Conservation (phyloP, 1,284 basidiomycete species). For the Papiliotrema nemorosa region DNA sequence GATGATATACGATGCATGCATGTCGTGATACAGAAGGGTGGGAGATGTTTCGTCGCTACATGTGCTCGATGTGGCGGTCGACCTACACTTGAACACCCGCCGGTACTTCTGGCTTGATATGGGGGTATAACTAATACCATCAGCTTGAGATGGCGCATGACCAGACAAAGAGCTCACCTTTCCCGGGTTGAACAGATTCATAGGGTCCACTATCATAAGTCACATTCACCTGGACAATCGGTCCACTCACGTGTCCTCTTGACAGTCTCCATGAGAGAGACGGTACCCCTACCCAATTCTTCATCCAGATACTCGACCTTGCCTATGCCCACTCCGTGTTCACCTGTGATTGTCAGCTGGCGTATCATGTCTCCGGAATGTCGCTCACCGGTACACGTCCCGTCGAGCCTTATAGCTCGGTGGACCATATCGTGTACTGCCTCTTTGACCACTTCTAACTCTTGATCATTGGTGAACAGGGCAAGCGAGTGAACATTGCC, state of each 20-base stretch:
- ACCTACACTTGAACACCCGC: neutral
- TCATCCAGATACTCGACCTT: slow-evolving; percentile 63
- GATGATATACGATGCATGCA: neutral
- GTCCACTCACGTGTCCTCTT: slow-evolving; percentile 55
- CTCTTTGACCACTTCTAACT: slow-evolving; percentile 46
- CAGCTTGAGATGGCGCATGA: neutral
- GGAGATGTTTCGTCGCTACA: too few species aligned
- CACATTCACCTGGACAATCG: neutral
- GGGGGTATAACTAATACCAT: slow-evolving; percentile 37
- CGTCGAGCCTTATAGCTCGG: slow-evolving; percentile 51
- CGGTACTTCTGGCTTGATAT: slow-evolving; percentile 29
- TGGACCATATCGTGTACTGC: slow-evolving; percentile 53
- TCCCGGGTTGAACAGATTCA: slow-evolving; percentile 74
- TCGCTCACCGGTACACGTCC: slow-evolving; percentile 58
- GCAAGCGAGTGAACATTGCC: slow-evolving; percentile 55
- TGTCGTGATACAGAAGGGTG: too few species aligned
- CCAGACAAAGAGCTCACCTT: slow-evolving; percentile 51
- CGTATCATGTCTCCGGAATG: too few species aligned
- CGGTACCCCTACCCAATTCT: slow-evolving; percentile 73
- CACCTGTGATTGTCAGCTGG: too few species aligned
- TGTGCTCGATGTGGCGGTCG: too few species aligned
- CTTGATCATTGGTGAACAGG: slow-evolving; percentile 36
- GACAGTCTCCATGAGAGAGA: slow-evolving; percentile 72
- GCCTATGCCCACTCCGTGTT: slow-evolving; percentile 79
- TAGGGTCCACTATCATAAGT: slow-evolving; percentile 59